phyloP scores from a whole-genome alignment of 2,329 filamentous ascomycete genomes.

The Ceratocystis variospora region DNA sequence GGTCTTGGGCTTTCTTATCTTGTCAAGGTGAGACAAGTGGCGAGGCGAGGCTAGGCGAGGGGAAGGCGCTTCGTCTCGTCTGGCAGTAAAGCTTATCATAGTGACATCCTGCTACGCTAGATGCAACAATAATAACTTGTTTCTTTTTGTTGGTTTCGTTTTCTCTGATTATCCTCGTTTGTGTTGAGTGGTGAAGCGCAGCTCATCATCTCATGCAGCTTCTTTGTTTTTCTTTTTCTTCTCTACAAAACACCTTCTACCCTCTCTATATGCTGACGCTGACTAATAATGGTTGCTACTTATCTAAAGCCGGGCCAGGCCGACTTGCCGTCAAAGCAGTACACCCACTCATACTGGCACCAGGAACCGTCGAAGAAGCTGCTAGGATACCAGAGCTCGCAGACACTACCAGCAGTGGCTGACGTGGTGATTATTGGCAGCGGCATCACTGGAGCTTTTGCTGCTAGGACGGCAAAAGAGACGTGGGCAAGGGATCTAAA shows the following conservation, averaged over 20 bases:
- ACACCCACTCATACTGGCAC: conserved; percentile 62
- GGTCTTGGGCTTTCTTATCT: too few relatives aligned
- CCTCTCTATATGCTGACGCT: neutral
- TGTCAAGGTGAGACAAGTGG: too few relatives aligned
- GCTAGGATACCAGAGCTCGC: conserved; percentile 53
- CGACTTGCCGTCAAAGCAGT: conserved; percentile 45
- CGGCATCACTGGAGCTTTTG: conserved; percentile 63
- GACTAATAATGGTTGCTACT: neutral
- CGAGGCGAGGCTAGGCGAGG: too few relatives aligned
- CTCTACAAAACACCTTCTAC: neutral
- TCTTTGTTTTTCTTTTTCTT: neutral
- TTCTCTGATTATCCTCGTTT: neutral
- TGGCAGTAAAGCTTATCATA: neutral
- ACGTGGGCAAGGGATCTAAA: conserved; percentile 31
- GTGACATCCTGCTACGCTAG: neutral
- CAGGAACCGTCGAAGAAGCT: conserved; percentile 50
- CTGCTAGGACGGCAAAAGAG: conserved; percentile 47
- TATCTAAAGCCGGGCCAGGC: conserved; percentile 26
- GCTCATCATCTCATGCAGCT: too few relatives aligned
- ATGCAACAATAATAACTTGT: neutral
- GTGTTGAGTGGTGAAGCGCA: too few relatives aligned
- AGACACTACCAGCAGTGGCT: conserved; percentile 44
- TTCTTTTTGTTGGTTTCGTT: neutral
- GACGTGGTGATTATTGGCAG: conserved; percentile 62
- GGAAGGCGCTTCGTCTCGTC: neutral